Percentiles rank a stretch among this genome's conserved stretches.
These are phyloP conservation scores for Melampsora larici-populina DNA, from an alignment of 1,284 basidiomycete genomes.

Conservation along the genomic window DNA sequence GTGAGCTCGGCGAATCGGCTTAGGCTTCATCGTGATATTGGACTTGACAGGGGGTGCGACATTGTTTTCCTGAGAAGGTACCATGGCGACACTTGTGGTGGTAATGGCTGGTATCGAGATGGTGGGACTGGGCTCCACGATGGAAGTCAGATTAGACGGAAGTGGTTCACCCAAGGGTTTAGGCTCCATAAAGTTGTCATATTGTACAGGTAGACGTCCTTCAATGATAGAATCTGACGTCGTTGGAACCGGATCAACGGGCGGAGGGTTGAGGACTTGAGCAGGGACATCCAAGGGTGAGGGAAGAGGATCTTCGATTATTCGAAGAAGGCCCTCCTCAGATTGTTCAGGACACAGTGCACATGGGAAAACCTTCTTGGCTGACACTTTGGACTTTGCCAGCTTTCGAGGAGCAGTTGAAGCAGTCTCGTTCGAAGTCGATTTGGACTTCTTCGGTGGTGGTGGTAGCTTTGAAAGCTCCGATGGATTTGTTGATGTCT, in stretches of 20 bases:
- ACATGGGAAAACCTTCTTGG: constrained; percentile 49
- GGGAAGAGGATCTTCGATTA: constrained; percentile 44
- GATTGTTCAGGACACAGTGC: constrained; percentile 54
- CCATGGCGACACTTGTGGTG: not conserved
- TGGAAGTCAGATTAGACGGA: too few relatives aligned
- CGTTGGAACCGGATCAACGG: not conserved
- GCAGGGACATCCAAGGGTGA: constrained; percentile 38
- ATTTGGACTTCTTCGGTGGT: not conserved
- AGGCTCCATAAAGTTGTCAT: too few relatives aligned
- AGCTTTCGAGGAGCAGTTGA: not conserved
- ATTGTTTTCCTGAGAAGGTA: not conserved
- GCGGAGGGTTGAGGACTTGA: not conserved
- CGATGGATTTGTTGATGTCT: not conserved
- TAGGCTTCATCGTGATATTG: not conserved
- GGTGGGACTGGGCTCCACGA: too few relatives aligned
- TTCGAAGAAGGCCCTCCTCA: constrained; percentile 47
- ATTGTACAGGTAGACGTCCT: too few relatives aligned
- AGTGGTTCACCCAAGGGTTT: not conserved
- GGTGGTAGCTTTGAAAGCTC: not conserved
- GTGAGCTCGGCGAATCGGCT: not conserved
- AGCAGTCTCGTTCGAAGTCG: not conserved
- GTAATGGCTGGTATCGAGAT: not conserved
- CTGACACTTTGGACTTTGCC: not conserved
- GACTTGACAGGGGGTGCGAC: not conserved
- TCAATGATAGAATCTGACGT: not conserved